These are phyloP conservation scores for Ophiocordyceps camponoti-floridani DNA, from an alignment of 2,329 filamentous ascomycete species.

Conservation along the genomic window DNA sequence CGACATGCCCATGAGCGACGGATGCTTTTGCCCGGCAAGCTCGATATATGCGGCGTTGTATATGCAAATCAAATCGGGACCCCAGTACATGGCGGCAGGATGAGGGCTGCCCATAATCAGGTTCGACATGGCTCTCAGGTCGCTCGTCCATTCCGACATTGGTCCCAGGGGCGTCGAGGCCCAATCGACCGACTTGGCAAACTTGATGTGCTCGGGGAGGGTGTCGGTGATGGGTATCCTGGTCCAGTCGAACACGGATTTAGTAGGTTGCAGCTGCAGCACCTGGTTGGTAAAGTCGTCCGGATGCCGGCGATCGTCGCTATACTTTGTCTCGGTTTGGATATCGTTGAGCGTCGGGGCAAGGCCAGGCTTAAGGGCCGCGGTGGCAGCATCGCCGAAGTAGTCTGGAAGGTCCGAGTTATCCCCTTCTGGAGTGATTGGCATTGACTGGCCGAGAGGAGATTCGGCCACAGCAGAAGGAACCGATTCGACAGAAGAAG, in stretches of 20 bases:
- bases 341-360: background rate
- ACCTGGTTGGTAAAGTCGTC: conserved; percentile 25
- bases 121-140: conserved; percentile 63
- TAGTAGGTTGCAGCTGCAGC: conserved; percentile 10
- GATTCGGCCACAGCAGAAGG: conserved; percentile 3
- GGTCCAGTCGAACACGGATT: conserved; percentile 56
- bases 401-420: conserved; percentile 19
- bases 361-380: background rate
- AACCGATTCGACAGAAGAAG: conserved; percentile 17
- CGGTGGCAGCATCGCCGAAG: conserved; percentile 17
- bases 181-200: conserved; percentile 59
- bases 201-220: conserved; percentile 53
- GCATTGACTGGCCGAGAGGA: conserved; percentile 13
- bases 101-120: conserved; percentile 66
- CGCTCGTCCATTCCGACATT: conserved; percentile 54
- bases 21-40: conserved; percentile 62
- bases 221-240: conserved; percentile 43
- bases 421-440: conserved; percentile 15
- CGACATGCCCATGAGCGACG: conserved; percentile 52
- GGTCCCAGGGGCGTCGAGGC: conserved; percentile 53
- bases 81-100: conserved; percentile 67
- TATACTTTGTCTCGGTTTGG: conserved; percentile 1
- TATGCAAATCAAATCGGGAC: conserved; percentile 44
- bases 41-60: conserved; percentile 60
- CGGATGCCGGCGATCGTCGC: conserved; percentile 14